These are phyloP conservation scores for Volvox reticuliferus DNA, from an alignment of 139 green algal genomes.

Conservation along the genomic window DNA sequence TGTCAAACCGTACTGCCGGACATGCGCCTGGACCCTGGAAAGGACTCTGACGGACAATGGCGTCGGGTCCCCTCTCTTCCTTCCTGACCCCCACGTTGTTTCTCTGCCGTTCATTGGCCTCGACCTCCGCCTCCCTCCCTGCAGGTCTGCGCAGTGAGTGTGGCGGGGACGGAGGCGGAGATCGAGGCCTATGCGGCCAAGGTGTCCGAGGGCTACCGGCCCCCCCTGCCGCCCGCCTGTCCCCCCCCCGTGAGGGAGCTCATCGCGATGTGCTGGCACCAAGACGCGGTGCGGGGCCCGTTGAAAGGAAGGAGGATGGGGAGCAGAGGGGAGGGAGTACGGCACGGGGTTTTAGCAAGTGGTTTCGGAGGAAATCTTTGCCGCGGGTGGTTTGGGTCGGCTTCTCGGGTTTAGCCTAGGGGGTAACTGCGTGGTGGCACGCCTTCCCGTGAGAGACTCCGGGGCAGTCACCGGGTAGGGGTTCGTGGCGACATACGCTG, in stretches of 20 bases:
- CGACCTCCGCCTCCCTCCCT: too few species aligned
- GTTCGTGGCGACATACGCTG: neutral
- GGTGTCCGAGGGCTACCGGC: conserved; percentile 26
- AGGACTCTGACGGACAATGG: too few species aligned
- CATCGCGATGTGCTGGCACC: conserved; percentile 16
- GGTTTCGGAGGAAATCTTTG: neutral
- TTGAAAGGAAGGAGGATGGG: too few species aligned
- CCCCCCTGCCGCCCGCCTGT: conserved; percentile 19
- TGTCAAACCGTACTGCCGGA: too few species aligned
- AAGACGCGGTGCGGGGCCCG: conserved; percentile 26
- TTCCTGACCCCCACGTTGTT: too few species aligned
- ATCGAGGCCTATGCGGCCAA: conserved; percentile 20
- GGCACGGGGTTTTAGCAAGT: too few species aligned
- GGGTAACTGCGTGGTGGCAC: neutral
- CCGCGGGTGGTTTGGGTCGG: neutral
- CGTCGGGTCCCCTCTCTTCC: too few species aligned
- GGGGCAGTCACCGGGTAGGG: neutral
- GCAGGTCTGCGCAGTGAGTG: conserved; percentile 18
- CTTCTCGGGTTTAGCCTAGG: neutral
- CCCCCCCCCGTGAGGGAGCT: neutral
- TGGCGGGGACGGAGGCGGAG: conserved; percentile 39
- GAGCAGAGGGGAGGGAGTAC: too few species aligned
- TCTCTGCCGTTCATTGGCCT: too few species aligned
- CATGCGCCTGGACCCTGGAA: too few species aligned
- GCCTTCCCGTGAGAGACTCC: too few species aligned